Evolutionary conservation across 768 basidiomycete genomes (phyloP), one percentile per base, ranked within the genome.

Genomic region (Rhizopogon salebrosus): DNA sequence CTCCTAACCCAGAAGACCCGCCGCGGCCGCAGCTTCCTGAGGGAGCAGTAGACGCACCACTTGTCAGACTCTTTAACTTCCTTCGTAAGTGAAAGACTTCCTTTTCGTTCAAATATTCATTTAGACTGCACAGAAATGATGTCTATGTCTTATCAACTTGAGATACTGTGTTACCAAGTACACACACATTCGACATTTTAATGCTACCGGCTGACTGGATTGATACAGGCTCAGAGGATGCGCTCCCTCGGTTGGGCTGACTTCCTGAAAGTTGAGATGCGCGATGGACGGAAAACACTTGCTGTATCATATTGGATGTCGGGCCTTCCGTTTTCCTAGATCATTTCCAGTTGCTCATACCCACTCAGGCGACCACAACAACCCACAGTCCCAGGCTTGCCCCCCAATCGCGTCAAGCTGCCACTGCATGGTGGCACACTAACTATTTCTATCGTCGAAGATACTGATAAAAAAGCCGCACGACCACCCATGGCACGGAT

Each of bases 111-210:
- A 31, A 6, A 13, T 45, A 5, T 5, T 14, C 29, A 23, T 38
- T 20, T 49, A 42, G 16, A 9, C 48, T 43, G 7, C 4, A 7
- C 56, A 95, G 92, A 94, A 65, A 87, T 91, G 76, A 89, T 94
- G 82, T 90, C 92, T 1, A 69, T 97, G 54, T 87, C 90, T 2
- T 97, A 97, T 68, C 94, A 95, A 62, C 77, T 98, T 14, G 95
- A 94, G 68, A 88, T 93, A 56, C 68, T 98, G 43, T 85, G 84
- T 78, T 88, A 84, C 61, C 91, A 93, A 64, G 79, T 75, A 49
- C n/a, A 66, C 53, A 34, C 14, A 29, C 38, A 20, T 35, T 16
- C 7, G 16, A 41, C 10, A 38, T 36, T 6, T 41, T 26, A 38
- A 16, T 6, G 20, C 14, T 10, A 18, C 27, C 38, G 13, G 6